A percentile compares a stretch with the other conserved stretches of the same genome.
Evolutionary conservation across 768 basidiomycete genomes (phyloP).

Genomic region (Lentinula sp.): DNA sequence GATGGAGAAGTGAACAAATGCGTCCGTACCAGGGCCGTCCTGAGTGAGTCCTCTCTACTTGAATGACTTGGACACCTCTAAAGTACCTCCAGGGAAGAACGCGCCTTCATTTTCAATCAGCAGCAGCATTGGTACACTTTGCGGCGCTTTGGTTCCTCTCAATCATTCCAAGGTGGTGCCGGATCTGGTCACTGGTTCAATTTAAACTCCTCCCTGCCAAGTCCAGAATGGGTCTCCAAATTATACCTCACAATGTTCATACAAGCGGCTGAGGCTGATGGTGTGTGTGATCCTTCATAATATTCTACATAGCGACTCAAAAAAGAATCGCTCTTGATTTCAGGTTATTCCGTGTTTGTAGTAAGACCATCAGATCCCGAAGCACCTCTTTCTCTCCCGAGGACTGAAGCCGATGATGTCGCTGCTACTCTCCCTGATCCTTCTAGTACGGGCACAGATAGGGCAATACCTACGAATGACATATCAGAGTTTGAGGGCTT

Average conservation of each 20-base stretch:
- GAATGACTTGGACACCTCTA: not conserved
- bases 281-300: conserved; percentile 27
- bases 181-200: conserved; percentile 81
- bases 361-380: conserved; percentile 59
- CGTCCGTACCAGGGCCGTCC: conserved; percentile 67
- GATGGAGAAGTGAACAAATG: conserved; percentile 86
- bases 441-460: conserved; percentile 15
- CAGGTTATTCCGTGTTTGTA: conserved; percentile 80
- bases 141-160: conserved; percentile 65
- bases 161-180: conserved; percentile 34
- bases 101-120: conserved; percentile 84
- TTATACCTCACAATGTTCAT: conserved; percentile 76
- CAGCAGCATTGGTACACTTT: conserved; percentile 88
- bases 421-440: conserved; percentile 59
- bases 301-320: not conserved
- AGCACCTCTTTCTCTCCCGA: conserved; percentile 48
- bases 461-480: not conserved
- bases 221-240: conserved; percentile 79
- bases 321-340: not conserved
- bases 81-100: conserved; percentile 50
- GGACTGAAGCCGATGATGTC: conserved; percentile 65
- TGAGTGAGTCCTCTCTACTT: conserved; percentile 45
- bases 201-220: conserved; percentile 65
- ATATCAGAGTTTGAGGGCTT: conserved; percentile 28
- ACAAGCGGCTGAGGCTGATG: conserved; percentile 63